Evolutionary conservation across 192 early-diverging fungal genomes (phyloP), one percentile per base, ranked within the genome.

Genomic region (Thamnidium elegans): DNA sequence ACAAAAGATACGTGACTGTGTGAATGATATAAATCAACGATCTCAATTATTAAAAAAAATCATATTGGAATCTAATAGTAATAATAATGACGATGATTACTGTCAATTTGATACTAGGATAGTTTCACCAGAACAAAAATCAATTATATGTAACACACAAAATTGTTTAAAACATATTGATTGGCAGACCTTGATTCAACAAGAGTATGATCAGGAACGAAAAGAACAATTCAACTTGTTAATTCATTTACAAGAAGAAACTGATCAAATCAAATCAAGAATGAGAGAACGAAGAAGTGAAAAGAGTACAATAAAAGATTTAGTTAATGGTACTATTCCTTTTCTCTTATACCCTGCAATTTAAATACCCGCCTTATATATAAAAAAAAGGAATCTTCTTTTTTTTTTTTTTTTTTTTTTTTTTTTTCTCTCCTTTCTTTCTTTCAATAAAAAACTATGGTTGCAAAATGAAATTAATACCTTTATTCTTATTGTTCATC

Each of bases 101-200:
- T 39, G 66, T 0, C 42, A 66, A 3, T 58, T 48, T 19, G 43
- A 63, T 39, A 32, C 42, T 26, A 51, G 31, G 46, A 21, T 50
- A 54, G 26, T 68, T 55, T 54, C 43, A 58, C 46, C 70, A 9
- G 60, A 32, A 50, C n/a, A n/a, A 43, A 39, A 26, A 21, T 55
- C 53, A 7, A 62, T 60, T 17, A 60, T 79, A 0, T 85, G 84
- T 53, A 52, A 63, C 39, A 45, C 50, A 3, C 67, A 43, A 1
- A 70, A 50, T 32, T 85, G 84, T 56, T 69, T 73, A 44, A 69
- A 70, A 23, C 84, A 85, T 60, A 39, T 26, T 0, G 68, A 72
- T 44, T 85, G 84, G 84, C 79, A 82, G 46, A 81, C 58, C 14
- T 47, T 79, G 8, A 73, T 77, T 19, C 55, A 45, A 14, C 62